phyloP scores from a whole-genome alignment of 2,329 filamentous ascomycete species.

The Dactylellina cionopaga region DNA sequence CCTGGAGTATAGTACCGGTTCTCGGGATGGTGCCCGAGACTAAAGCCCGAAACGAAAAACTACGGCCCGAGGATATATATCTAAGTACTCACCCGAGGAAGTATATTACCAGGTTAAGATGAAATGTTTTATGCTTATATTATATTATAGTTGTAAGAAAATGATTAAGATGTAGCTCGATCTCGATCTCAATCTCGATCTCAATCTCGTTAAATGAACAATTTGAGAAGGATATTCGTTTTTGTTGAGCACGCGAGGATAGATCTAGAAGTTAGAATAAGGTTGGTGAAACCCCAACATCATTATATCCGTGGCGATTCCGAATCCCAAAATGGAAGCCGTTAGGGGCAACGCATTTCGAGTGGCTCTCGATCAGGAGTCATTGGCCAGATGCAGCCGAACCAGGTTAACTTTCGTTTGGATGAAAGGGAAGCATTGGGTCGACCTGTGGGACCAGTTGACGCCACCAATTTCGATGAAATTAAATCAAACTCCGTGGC shows the following conservation, averaged over 20 bases:
- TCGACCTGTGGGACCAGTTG: slow-evolving; percentile 39
- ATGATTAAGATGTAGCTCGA: no score
- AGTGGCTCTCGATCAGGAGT: slow-evolving; percentile 25
- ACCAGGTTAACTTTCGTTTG: slow-evolving; percentile 43
- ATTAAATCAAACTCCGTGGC: slow-evolving; percentile 28
- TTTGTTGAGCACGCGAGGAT: neutral
- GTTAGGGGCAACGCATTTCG: slow-evolving; percentile 16
- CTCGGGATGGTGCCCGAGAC: no score
- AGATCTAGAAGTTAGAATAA: slow-evolving; percentile 31
- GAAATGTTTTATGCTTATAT: no score
- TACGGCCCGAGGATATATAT: no score
- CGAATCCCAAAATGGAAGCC: slow-evolving; percentile 36
- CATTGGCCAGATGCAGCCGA: neutral
- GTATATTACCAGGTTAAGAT: no score
- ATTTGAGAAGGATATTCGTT: no score
- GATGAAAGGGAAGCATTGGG: slow-evolving; percentile 32
- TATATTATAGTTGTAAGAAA: no score
- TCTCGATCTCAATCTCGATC: no score
- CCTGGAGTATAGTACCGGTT: no score
- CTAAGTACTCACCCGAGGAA: no score
- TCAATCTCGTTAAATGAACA: no score
- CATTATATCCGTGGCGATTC: neutral
- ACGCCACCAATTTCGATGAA: slow-evolving; percentile 51
- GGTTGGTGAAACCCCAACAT: slow-evolving; percentile 39
- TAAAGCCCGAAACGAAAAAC: no score